These are phyloP conservation scores for Candida adriatica DNA, from an alignment of 805 yeast species.

Conservation along the genomic window DNA sequence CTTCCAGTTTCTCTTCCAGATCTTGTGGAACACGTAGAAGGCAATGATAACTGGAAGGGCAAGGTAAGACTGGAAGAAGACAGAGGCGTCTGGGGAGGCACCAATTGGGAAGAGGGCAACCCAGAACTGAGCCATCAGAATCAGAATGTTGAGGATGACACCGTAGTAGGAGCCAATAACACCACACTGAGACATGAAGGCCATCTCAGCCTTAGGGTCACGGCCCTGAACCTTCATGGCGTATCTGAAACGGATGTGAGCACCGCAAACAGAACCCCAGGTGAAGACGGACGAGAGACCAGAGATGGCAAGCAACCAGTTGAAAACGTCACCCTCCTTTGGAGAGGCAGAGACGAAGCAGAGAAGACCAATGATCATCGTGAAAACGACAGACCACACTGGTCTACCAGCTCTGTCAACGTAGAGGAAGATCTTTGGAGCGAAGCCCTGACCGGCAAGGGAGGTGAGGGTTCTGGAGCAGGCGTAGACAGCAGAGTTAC, in stretches of 20 bases:
- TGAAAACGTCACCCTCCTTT: slow-evolving; percentile 50
- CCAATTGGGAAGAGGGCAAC: slow-evolving; percentile 42
- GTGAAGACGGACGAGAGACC: slow-evolving; percentile 74
- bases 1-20: slow-evolving; percentile 35
- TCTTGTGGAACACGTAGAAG: slow-evolving; percentile 34
- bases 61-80: slow-evolving; percentile 34
- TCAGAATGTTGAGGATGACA: slow-evolving; percentile 45
- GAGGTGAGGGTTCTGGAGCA: slow-evolving; percentile 51
- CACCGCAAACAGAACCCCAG: slow-evolving; percentile 69
- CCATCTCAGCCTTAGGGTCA: slow-evolving; percentile 52
- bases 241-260: slow-evolving; percentile 62
- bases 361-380: slow-evolving; percentile 44
- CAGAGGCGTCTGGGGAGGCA: slow-evolving; percentile 22
- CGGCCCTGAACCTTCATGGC: slow-evolving; percentile 59
- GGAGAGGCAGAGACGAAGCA: slow-evolving; percentile 59
- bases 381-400: slow-evolving; percentile 40
- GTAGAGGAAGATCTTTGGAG: slow-evolving; percentile 47
- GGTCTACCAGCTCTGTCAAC: slow-evolving; percentile 52
- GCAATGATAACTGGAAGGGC: slow-evolving; percentile 35
- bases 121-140: slow-evolving; percentile 77
- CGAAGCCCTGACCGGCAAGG: slow-evolving; percentile 47
- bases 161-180: slow-evolving; percentile 62
- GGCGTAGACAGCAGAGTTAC: slow-evolving; percentile 50
- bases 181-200: slow-evolving; percentile 67
- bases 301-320: slow-evolving; percentile 72